These are phyloP conservation scores for Antitrichia curtipendula DNA, from an alignment of 225 moss, liverwort and hornwort species.

Conservation along the genomic window DNA sequence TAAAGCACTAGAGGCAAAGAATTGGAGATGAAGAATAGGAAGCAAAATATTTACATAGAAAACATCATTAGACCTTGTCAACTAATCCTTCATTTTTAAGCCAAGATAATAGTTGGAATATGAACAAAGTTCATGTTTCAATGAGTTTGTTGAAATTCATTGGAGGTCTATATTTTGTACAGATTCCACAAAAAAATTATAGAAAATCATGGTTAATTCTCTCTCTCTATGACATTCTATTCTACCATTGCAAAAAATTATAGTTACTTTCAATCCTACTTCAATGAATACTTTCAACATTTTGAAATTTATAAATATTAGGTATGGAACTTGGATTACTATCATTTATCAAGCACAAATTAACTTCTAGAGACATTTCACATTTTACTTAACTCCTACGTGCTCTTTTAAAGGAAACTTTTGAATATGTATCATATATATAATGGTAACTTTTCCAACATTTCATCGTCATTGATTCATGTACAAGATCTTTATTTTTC, in stretches of 20 bases:
- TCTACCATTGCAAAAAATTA: too few relatives aligned
- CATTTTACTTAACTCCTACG: accelerated
- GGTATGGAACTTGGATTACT: not conserved
- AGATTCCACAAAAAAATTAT: not conserved
- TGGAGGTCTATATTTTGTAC: not conserved
- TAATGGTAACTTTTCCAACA: not conserved
- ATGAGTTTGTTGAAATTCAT: not conserved
- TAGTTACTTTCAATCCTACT: not conserved
- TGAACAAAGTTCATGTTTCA: not conserved
- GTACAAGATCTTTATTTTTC: too few relatives aligned
- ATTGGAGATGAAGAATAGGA: not conserved
- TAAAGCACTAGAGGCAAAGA: not conserved
- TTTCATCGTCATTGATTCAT: not conserved
- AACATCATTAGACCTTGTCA: not conserved
- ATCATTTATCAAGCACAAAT: not conserved
- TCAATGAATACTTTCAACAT: not conserved
- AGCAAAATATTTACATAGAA: not conserved
- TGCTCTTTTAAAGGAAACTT: not conserved
- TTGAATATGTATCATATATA: not conserved
- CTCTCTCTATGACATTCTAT: accelerated
- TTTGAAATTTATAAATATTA: not conserved
- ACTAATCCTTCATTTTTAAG: not conserved
- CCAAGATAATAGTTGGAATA: too few relatives aligned
- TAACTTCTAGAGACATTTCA: not conserved
- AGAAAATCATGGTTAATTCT: not conserved